Evolutionary conservation across 352 stramenopile species (phyloP).

Genomic region (Globisporangium yorkense): DNA sequence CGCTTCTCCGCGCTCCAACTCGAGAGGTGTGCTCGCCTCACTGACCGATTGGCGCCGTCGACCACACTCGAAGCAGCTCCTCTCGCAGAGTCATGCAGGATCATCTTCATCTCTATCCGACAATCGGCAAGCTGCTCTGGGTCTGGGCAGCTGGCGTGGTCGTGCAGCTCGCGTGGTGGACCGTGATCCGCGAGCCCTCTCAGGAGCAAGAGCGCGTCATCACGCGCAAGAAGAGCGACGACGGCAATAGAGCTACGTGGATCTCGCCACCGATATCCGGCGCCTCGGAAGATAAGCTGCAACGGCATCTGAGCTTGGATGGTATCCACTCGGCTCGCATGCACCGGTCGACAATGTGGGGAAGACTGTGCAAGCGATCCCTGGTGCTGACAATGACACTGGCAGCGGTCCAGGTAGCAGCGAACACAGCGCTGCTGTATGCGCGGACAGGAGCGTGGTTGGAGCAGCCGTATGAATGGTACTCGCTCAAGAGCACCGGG

Average conservation of each 20-base stretch:
- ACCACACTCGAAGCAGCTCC: too few species aligned
- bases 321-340: too few species aligned
- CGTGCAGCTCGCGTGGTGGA: slow-evolving; percentile 23
- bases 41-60: too few species aligned
- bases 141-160: slow-evolving; percentile 20
- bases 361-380: slow-evolving; percentile 18
- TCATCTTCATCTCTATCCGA: slow-evolving; percentile 40
- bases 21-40: too few species aligned
- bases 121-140: slow-evolving; percentile 22
- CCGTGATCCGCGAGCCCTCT: slow-evolving; percentile 1
- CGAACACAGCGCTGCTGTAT: slow-evolving; percentile 36
- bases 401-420: slow-evolving; percentile 4
- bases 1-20: too few species aligned
- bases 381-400: slow-evolving; percentile 14
- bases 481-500: slow-evolving; percentile 37
- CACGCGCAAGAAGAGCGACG: slow-evolving; percentile 9
- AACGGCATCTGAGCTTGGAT: background rate
- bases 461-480: slow-evolving; percentile 57
- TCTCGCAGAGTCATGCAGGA: slow-evolving; percentile 17
- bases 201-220: slow-evolving; percentile 1
- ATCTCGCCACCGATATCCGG: background rate
- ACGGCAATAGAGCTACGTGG: background rate
- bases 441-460: slow-evolving; percentile 38
- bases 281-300: background rate
- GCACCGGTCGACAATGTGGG: slow-evolving; percentile 12